phyloP scores from a whole-genome alignment of 1,284 basidiomycete genomes.

The Cryptococcus sp. region DNA sequence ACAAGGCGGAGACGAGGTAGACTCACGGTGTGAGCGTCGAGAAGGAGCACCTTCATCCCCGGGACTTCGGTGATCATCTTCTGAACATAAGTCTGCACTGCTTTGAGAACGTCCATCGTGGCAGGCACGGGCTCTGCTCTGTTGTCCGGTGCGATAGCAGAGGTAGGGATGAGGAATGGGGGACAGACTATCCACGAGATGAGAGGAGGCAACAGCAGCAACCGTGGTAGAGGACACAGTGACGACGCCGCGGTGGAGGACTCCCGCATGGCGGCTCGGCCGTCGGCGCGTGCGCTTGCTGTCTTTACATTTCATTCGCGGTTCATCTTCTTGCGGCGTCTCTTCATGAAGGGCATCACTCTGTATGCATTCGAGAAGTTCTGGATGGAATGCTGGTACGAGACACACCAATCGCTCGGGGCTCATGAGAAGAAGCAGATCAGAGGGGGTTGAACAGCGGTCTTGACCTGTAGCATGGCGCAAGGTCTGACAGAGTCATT shows the following conservation, averaged over 20 bases:
- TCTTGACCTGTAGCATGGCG: no score
- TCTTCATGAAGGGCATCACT: no score
- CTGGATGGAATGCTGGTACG: no score
- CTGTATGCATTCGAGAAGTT: no score
- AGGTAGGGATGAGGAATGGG: not conserved
- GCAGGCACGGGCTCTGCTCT: not conserved
- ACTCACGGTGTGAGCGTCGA: conserved; percentile 90
- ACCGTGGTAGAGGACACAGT: not conserved
- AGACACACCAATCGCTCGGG: no score
- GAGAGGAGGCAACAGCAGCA: not conserved
- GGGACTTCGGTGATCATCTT: conserved; percentile 82
- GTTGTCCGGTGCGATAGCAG: not conserved
- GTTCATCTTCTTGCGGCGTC: no score
- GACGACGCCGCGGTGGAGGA: not conserved
- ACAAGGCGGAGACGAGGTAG: not conserved
- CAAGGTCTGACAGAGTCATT: no score
- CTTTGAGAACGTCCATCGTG: conserved; percentile 90
- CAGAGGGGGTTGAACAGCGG: no score
- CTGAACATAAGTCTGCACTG: conserved; percentile 87
- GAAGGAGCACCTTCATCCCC: conserved; percentile 95
- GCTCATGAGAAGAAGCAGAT: no score
- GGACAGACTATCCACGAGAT: not conserved
- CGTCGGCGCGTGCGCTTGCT: not conserved
- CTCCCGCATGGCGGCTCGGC: not conserved
- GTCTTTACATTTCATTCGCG: no score